Evolutionary conservation across 1,284 basidiomycete species (phyloP).

Genomic region (Butyriboletus appendiculatus): DNA sequence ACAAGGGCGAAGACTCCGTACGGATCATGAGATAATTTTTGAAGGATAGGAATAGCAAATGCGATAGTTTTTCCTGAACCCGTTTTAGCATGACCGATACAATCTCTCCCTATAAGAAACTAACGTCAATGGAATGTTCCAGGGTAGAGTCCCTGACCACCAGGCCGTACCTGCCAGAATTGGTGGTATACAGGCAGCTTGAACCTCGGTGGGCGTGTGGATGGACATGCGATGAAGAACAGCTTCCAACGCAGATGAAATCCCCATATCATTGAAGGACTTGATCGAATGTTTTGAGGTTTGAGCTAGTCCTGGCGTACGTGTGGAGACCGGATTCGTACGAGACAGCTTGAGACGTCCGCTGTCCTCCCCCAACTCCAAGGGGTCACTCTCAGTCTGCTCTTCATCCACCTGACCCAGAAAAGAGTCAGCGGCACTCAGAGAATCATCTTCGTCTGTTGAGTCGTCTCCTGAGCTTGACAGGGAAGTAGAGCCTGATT

Average conservation of each 20-base stretch:
- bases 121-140: neutral
- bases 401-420: slow-evolving; percentile 1
- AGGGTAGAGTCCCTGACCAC: neutral
- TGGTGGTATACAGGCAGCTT: slow-evolving; percentile 87
- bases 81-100: slow-evolving; percentile 97
- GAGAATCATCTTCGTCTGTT: slow-evolving; percentile 9
- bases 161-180: slow-evolving; percentile 70
- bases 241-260: slow-evolving; percentile 69
- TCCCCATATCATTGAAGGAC: slow-evolving; percentile 74
- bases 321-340: neutral
- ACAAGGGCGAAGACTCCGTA: slow-evolving; percentile 94
- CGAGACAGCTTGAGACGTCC: slow-evolving; percentile 18
- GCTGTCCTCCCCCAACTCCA: slow-evolving; percentile 9
- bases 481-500: slow-evolving; percentile 5
- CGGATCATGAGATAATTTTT: slow-evolving; percentile 85
- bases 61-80: slow-evolving; percentile 98
- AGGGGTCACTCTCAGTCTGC: neutral
- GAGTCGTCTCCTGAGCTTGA: slow-evolving; percentile 7
- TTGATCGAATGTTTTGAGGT: neutral
- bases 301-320: neutral
- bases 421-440: neutral
- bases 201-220: slow-evolving; percentile 84
- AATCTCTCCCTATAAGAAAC: slow-evolving; percentile 67
- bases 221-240: slow-evolving; percentile 88
- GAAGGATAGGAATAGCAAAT: slow-evolving; percentile 94